Percentiles rank a stretch among this genome's conserved stretches.
Evolutionary conservation across 2,329 filamentous ascomycete species (phyloP).

Genomic region (Neonectria punicea): DNA sequence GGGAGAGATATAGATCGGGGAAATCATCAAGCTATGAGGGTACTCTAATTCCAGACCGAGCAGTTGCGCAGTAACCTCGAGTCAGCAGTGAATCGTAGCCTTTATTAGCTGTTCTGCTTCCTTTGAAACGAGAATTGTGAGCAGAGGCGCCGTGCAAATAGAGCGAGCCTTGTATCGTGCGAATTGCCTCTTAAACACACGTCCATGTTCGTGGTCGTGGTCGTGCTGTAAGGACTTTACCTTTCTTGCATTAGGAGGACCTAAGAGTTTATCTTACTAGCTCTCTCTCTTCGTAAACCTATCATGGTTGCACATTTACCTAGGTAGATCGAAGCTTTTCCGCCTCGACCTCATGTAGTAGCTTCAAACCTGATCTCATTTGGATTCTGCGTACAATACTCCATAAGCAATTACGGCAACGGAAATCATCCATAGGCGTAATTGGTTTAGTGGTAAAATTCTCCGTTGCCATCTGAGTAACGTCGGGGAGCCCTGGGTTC

Average conservation of each 20-base stretch:
- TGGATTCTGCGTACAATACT: background rate
- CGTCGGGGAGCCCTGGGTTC: slow-evolving; percentile 24
- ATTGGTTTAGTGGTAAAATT: slow-evolving; percentile 24
- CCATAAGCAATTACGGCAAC: fast-evolving
- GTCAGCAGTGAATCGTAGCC: too few species aligned
- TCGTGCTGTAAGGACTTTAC: background rate
- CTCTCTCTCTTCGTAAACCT: background rate
- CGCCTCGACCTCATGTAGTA: background rate
- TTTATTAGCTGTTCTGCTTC: too few species aligned
- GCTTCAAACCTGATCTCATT: background rate
- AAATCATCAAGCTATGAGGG: background rate
- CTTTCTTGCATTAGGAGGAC: background rate
- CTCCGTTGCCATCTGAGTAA: slow-evolving; percentile 20
- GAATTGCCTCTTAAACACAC: too few species aligned
- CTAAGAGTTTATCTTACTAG: too few species aligned
- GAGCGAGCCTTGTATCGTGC: too few species aligned
- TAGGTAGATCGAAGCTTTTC: background rate
- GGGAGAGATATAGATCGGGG: background rate
- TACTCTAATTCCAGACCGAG: too few species aligned
- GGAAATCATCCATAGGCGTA: background rate
- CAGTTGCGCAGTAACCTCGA: too few species aligned
- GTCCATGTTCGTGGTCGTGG: too few species aligned
- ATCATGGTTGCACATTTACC: background rate
- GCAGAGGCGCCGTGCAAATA: background rate
- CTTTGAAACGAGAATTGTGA: background rate